Evolutionary conservation across 305 asterid species (phyloP).

Genomic region (Withania somnifera): DNA sequence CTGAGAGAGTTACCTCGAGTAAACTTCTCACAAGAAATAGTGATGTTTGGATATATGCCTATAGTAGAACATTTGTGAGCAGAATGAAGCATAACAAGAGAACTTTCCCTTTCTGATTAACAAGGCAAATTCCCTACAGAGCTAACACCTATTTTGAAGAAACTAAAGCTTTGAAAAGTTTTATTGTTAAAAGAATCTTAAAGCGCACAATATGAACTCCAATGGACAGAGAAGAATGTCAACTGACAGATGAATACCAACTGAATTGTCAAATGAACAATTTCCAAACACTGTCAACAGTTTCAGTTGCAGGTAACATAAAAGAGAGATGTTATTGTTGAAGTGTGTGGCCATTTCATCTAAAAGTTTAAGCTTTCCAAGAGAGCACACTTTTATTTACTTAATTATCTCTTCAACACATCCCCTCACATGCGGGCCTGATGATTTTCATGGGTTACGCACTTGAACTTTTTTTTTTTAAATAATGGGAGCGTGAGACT

Average conservation of each 20-base stretch:
- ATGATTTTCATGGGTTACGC: neutral
- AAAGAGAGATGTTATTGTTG: no score
- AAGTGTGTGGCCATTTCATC: neutral
- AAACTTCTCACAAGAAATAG: neutral
- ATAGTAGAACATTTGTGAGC: neutral
- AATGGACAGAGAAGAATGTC: neutral
- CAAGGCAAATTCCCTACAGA: neutral
- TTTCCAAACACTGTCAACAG: no score
- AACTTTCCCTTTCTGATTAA: neutral
- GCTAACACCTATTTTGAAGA: neutral
- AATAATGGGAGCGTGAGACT: neutral
- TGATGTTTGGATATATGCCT: neutral
- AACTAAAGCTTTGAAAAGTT: no score
- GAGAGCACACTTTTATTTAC: neutral
- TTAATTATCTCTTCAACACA: neutral
- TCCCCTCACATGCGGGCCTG: neutral
- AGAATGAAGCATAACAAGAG: conserved; percentile 1
- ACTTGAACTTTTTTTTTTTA: neutral
- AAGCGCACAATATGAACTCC: neutral
- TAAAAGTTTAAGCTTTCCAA: neutral
- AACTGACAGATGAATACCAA: neutral
- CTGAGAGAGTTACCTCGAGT: neutral
- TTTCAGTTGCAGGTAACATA: neutral
- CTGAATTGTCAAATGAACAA: neutral
- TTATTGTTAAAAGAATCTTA: neutral